Evolutionary conservation across 768 basidiomycete genomes (phyloP).

Genomic region (Panaeolus cyanescens): DNA sequence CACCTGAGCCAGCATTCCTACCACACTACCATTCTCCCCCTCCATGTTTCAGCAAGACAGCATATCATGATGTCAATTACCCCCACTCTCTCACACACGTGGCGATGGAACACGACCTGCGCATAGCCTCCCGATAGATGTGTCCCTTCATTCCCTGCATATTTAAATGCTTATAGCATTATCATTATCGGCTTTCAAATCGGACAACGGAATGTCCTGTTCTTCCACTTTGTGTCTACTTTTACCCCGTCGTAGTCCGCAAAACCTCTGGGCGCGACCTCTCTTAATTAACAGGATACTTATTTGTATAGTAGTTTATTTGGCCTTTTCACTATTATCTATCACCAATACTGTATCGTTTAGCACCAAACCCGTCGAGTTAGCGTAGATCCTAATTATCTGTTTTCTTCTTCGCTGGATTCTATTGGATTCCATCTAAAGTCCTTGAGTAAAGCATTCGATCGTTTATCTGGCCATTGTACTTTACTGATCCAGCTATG

Average conservation of each 20-base stretch:
- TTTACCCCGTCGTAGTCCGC: not conserved
- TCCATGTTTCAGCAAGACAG: slow-evolving; percentile 1
- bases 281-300: not conserved
- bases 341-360: not conserved
- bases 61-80: not conserved
- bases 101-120: not conserved
- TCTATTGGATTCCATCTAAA: too few relatives aligned
- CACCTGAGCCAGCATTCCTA: not conserved
- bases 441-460: too few relatives aligned
- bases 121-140: not conserved
- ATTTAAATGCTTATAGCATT: not conserved
- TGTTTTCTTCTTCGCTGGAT: not conserved
- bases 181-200: not conserved
- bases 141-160: not conserved
- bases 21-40: not conserved
- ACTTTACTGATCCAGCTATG: too few relatives aligned
- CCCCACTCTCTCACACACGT: not conserved
- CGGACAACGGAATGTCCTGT: not conserved
- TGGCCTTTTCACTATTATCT: not conserved
- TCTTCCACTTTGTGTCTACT: not conserved
- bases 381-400: not conserved
- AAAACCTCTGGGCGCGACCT: not conserved
- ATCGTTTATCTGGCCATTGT: too few relatives aligned
- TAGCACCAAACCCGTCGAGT: not conserved
- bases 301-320: not conserved